Base-by-base conservation (phyloP, 1,139 yeast species). In the Meyerozyma athensensis region DNA sequence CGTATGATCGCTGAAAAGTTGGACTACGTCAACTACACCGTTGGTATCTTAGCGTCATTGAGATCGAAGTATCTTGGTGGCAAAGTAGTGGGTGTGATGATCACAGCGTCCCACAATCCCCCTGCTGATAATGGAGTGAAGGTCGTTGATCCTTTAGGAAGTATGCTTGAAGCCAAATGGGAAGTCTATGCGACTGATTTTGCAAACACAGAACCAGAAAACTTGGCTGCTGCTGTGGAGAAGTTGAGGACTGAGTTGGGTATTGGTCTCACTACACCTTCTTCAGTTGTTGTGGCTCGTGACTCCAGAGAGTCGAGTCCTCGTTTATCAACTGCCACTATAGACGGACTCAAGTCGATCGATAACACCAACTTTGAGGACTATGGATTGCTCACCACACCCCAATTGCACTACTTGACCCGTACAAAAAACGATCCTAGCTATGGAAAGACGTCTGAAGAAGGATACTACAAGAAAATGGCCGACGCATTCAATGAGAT, bases 31-130 rank as follows among this genome's bases (percentile, higher is more conserved):
- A 83, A 86, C 59, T 89, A 79, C 60, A 77, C 94, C 10, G 87
- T 85, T 16, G 96, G 97, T 1, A 66, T 89, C 13, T 58, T 90
- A 31, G 97, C 98, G 1, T 67, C 82, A 4, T 66, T 92, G 47
- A 73, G 98, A 54, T 89, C 97, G 18, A 75, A 83, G 46, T 74
- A 67, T 47, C 65, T 85, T 35, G 63, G 65, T 2, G 89, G 95
- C 2, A 68, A 82, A 53, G 77, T 86, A 16, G 75, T 90, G 34
- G 95, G 95, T 16, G 83, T 89, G 8, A 92, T 94, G 97, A 81
- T 94, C 51, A 94, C 98, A 2, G 98, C 98, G 0, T 86, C 96
- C 1, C 98, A 92, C 59, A 92, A 92, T 52, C 97, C 97, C 0
- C 96, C 97, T 0, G 72, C 70, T 36, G 98, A 92, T 54, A 92